Conservation (phyloP, 2,329 filamentous ascomycete genomes). For the Sphaerulina populicola region DNA sequence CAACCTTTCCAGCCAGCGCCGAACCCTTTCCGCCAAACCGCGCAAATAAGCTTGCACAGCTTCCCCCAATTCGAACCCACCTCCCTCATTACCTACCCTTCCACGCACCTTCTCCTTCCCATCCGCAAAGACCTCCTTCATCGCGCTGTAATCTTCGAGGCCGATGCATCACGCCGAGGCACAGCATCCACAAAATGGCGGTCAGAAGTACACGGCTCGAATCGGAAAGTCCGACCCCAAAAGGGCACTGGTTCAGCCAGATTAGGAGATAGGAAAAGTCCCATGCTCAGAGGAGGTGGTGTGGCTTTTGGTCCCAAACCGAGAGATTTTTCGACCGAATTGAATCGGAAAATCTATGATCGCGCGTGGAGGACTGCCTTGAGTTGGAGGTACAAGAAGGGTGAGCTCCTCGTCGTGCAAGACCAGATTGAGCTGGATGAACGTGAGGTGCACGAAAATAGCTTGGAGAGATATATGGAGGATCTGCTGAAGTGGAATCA, state of each 20-base stretch:
- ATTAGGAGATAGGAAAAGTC: slow-evolving; percentile 70
- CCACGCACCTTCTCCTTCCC: slow-evolving; percentile 76
- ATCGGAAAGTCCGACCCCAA: slow-evolving; percentile 72
- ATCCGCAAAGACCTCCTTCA: slow-evolving; percentile 87
- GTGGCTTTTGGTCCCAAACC: slow-evolving; percentile 85
- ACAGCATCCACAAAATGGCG: slow-evolving; percentile 77
- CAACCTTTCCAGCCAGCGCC: slow-evolving; percentile 15
- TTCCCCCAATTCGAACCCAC: slow-evolving; percentile 85
- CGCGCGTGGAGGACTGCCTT: slow-evolving; percentile 90
- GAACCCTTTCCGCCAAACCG: slow-evolving; percentile 49
- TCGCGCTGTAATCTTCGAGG: slow-evolving; percentile 85
- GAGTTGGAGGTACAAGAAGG: slow-evolving; percentile 79
- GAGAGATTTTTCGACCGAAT: slow-evolving; percentile 74
- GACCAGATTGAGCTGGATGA: slow-evolving; percentile 54
- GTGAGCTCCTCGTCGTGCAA: slow-evolving; percentile 78
- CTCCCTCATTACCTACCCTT: slow-evolving; percentile 66
- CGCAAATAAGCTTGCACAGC: slow-evolving; percentile 76
- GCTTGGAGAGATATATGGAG: slow-evolving; percentile 50
- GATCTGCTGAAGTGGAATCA: slow-evolving; percentile 63
- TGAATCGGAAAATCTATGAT: slow-evolving; percentile 88
- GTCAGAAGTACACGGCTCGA: slow-evolving; percentile 73
- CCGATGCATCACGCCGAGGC: slow-evolving; percentile 76
- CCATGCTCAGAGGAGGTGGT: slow-evolving; percentile 74
- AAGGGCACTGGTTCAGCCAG: slow-evolving; percentile 80
- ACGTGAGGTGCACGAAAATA: slow-evolving; percentile 39